phyloP scores from a whole-genome alignment of 2,329 filamentous ascomycete genomes.

The Zymoseptoria crescenta region DNA sequence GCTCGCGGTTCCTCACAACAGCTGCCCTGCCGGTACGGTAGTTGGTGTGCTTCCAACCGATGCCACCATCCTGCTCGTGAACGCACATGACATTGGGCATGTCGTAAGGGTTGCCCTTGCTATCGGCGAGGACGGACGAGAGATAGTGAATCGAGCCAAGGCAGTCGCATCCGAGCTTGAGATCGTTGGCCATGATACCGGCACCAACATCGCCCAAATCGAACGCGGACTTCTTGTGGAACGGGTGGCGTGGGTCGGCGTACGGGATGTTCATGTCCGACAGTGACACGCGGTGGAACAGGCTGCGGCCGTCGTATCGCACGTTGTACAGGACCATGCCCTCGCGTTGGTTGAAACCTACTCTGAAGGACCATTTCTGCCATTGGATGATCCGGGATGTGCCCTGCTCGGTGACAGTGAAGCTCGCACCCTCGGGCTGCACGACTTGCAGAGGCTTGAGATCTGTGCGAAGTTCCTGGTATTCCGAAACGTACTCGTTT shows the following conservation, averaged over 20 bases:
- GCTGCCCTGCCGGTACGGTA: constrained; percentile 58
- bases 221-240: constrained; percentile 62
- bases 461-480: constrained; percentile 35
- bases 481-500: constrained; percentile 60
- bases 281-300: constrained; percentile 60
- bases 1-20: constrained; percentile 55
- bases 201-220: constrained; percentile 61
- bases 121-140: constrained; percentile 41
- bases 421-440: constrained; percentile 63
- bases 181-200: constrained; percentile 60
- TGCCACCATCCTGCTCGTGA: constrained; percentile 63
- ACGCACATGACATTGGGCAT: constrained; percentile 63
- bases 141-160: constrained; percentile 64
- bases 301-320: constrained; percentile 42
- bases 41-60: constrained; percentile 66
- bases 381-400: constrained; percentile 47
- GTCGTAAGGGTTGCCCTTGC: constrained; percentile 38
- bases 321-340: constrained; percentile 63
- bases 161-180: constrained; percentile 63
- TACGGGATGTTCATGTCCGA: constrained; percentile 61
- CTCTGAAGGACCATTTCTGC: constrained; percentile 59
- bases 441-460: constrained; percentile 64
- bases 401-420: constrained; percentile 46
- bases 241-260: constrained; percentile 58
- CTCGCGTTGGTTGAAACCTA: constrained; percentile 56